Conservation (phyloP, 23 red algal species). For the Gracilariopsis chorda region DNA sequence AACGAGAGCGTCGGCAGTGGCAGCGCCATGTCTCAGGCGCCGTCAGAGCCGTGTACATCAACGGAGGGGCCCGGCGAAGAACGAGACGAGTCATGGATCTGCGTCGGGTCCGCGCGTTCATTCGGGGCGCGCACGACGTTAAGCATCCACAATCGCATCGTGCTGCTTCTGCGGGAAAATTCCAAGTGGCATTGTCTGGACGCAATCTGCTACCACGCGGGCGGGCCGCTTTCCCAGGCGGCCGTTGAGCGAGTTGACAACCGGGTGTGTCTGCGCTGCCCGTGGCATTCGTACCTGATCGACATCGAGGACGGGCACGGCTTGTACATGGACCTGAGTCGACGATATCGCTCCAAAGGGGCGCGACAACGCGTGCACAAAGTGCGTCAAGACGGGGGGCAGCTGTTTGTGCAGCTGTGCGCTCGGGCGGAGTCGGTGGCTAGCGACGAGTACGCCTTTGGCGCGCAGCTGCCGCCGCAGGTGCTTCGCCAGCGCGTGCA, state of each 20-base stretch:
- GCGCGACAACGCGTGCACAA: conserved; percentile 54
- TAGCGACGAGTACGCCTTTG: conserved; percentile 14
- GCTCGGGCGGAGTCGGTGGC: background rate
- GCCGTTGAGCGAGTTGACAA: background rate
- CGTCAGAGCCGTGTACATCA: too few species aligned
- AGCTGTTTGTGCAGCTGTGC: background rate
- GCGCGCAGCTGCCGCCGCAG: too few species aligned
- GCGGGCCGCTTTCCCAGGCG: conserved; percentile 59
- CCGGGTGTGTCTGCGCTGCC: conserved; percentile 57
- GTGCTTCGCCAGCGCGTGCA: background rate
- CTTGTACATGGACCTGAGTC: conserved; percentile 55
- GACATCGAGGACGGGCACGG: conserved; percentile 62
- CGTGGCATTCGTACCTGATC: conserved; percentile 68
- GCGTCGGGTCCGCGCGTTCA: background rate
- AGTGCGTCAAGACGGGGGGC: background rate
- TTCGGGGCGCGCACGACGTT: conserved; percentile 7
- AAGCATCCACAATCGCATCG: background rate
- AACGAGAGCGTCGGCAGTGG: too few species aligned
- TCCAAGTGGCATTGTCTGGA: conserved; percentile 28
- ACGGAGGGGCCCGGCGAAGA: background rate
- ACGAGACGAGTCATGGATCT: background rate
- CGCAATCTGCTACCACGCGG: conserved; percentile 71
- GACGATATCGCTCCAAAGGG: conserved; percentile 33
- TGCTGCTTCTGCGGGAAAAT: conserved; percentile 5
- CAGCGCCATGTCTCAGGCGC: background rate